Evolutionary conservation across 2,329 filamentous ascomycete genomes (phyloP).

Genomic region (Bipolaris gigantea): DNA sequence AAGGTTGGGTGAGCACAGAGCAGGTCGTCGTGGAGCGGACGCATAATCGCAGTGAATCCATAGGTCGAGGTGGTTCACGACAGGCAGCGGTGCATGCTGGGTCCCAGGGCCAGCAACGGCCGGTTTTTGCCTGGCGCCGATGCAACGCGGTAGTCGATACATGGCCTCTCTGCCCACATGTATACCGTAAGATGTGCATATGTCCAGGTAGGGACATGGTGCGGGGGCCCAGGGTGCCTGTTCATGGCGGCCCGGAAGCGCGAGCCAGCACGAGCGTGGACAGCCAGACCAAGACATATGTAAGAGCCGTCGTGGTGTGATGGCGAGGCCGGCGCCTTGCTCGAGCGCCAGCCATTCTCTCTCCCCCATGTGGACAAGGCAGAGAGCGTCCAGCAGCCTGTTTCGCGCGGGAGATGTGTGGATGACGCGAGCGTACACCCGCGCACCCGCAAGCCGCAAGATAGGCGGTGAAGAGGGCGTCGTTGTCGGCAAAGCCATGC

Average conservation of each 20-base stretch:
- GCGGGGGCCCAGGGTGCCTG: constrained; percentile 19
- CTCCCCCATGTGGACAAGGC: neutral
- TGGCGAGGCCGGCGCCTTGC: neutral
- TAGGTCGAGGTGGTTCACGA: constrained; percentile 30
- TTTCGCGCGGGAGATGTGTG: constrained; percentile 29
- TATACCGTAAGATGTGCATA: too few species aligned
- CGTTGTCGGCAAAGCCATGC: constrained; percentile 27
- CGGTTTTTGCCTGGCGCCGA: constrained; percentile 35
- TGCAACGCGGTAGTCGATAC: constrained; percentile 30
- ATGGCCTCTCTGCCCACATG: neutral
- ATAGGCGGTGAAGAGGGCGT: constrained; percentile 28
- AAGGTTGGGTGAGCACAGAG: constrained; percentile 23
- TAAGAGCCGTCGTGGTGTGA: neutral
- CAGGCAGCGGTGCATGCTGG: constrained; percentile 29
- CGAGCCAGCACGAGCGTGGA: constrained; percentile 1
- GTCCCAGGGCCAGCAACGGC: constrained; percentile 24
- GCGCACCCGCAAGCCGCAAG: constrained; percentile 28
- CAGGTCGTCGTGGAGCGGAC: constrained; percentile 20
- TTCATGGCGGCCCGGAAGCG: constrained; percentile 12
- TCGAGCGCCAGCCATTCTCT: neutral
- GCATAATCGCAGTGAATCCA: constrained; percentile 20
- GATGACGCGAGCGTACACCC: constrained; percentile 20
- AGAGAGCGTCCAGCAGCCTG: constrained; percentile 17
- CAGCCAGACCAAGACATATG: neutral
- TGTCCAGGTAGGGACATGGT: neutral